A percentile compares a stretch with the other conserved stretches of the same genome.
These are phyloP conservation scores for Danielia reshetovae DNA, from an alignment of 805 yeast genomes.

Conservation along the genomic window DNA sequence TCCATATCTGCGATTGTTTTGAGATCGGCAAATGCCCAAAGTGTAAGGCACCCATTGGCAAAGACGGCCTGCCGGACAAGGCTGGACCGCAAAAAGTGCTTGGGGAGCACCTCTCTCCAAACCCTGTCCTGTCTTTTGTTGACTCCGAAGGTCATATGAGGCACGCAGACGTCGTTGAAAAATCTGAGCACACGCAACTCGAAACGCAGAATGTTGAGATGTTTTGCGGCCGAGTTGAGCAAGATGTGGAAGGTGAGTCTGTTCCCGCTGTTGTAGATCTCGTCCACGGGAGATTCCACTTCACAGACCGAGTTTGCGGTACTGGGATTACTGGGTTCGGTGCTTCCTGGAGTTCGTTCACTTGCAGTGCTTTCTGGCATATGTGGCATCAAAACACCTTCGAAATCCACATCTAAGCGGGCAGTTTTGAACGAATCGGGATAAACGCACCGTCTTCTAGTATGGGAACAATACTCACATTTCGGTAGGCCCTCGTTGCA, in stretches of 20 bases:
- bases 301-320: too few species aligned
- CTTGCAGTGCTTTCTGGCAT: too few species aligned
- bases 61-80: slow-evolving; percentile 25
- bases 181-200: slow-evolving; percentile 25
- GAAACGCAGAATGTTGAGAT: slow-evolving; percentile 18
- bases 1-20: slow-evolving; percentile 1
- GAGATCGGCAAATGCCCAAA: slow-evolving; percentile 22
- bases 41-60: slow-evolving; percentile 22
- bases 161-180: slow-evolving; percentile 26
- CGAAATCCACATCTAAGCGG: too few species aligned
- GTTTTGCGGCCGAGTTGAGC: slow-evolving; percentile 15
- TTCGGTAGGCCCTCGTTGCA: slow-evolving; percentile 29
- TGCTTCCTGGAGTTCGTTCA: too few species aligned
- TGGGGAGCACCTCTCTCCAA: slow-evolving; percentile 27
- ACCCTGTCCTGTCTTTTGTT: slow-evolving; percentile 17
- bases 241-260: too few species aligned
- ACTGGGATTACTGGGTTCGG: too few species aligned
- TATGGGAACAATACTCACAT: slow-evolving; percentile 31
- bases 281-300: too few species aligned
- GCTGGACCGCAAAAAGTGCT: slow-evolving; percentile 19
- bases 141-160: slow-evolving; percentile 22
- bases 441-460: slow-evolving; percentile 23
- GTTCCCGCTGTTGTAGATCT: too few species aligned
- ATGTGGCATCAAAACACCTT: too few species aligned
- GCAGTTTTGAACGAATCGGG: slow-evolving; percentile 6